A percentile compares a stretch with the other conserved stretches of the same genome.
Conservation (phyloP, 495 filamentous ascomycete genomes). For the Tuber calosporum region DNA sequence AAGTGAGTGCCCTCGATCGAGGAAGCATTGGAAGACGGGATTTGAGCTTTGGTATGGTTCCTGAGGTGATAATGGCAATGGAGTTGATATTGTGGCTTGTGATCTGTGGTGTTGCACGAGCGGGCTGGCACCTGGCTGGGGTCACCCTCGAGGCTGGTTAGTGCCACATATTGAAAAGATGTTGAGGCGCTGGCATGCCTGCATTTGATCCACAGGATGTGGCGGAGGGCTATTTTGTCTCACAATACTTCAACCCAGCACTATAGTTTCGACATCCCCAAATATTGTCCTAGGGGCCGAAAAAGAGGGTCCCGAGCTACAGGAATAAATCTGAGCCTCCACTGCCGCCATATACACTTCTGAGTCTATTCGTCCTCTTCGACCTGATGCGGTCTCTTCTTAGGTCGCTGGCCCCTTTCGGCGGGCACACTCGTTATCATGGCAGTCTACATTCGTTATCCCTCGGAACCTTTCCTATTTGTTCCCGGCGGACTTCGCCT, state of each 20-base stretch:
- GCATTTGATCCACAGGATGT: neutral
- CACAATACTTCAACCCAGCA: neutral
- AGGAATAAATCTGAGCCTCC: neutral
- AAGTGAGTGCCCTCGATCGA: slow-evolving; percentile 41
- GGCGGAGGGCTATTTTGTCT: neutral
- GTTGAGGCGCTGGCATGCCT: neutral
- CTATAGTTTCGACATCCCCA: neutral
- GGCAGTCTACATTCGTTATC: neutral
- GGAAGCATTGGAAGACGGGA: slow-evolving; percentile 26
- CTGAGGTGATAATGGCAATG: neutral
- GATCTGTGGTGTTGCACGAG: neutral
- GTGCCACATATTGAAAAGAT: neutral
- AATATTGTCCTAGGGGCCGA: neutral
- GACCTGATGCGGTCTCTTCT: neutral
- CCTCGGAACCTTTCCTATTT: neutral
- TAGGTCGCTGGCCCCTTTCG: neutral
- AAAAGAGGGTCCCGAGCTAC: neutral
- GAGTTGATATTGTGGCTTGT: neutral
- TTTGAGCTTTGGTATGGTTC: neutral
- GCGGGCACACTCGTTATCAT: neutral
- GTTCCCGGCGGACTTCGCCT: neutral
- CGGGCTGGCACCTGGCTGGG: neutral
- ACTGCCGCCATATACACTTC: neutral
- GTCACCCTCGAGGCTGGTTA: neutral
- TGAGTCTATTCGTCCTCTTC: neutral